Conservation (phyloP, 1,139 yeast species). For the Blastobotrys malaysiensis region DNA sequence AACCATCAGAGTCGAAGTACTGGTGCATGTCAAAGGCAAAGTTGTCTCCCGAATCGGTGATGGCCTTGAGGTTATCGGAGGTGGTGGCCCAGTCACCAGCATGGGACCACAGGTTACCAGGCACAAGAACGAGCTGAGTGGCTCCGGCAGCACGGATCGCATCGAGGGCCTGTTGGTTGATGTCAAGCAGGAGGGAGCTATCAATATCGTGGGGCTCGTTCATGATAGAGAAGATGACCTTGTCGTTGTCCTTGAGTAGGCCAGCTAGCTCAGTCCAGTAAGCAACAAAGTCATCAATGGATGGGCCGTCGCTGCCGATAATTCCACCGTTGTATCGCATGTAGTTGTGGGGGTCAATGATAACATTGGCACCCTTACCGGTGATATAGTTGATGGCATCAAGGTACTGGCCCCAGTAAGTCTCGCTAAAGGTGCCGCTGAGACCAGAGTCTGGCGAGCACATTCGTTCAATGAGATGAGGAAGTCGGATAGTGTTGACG, state of each 20-base stretch:
- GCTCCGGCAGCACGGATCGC: neutral
- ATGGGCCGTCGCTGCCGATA: too few species aligned
- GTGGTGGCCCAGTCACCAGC: neutral
- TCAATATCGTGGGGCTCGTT: too few species aligned
- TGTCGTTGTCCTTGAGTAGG: neutral
- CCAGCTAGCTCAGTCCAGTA: too few species aligned
- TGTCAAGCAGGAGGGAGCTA: too few species aligned
- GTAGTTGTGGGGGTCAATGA: too few species aligned
- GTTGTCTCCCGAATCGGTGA: neutral
- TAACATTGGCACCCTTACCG: too few species aligned
- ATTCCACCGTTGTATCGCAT: too few species aligned
- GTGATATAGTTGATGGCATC: too few species aligned
- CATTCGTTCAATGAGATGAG: neutral
- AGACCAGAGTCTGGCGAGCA: too few species aligned
- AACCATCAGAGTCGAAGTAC: neutral
- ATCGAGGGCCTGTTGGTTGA: too few species aligned
- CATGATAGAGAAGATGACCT: neutral
- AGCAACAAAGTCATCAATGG: neutral
- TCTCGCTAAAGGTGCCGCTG: too few species aligned
- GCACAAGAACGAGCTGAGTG: neutral
- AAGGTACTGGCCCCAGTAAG: neutral
- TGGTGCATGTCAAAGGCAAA: neutral
- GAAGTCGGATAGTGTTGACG: neutral
- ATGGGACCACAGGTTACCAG: neutral
- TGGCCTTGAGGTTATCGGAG: neutral